phyloP scores from a whole-genome alignment of 2,329 filamentous ascomycete genomes.

The Zymoseptoria brevis region DNA sequence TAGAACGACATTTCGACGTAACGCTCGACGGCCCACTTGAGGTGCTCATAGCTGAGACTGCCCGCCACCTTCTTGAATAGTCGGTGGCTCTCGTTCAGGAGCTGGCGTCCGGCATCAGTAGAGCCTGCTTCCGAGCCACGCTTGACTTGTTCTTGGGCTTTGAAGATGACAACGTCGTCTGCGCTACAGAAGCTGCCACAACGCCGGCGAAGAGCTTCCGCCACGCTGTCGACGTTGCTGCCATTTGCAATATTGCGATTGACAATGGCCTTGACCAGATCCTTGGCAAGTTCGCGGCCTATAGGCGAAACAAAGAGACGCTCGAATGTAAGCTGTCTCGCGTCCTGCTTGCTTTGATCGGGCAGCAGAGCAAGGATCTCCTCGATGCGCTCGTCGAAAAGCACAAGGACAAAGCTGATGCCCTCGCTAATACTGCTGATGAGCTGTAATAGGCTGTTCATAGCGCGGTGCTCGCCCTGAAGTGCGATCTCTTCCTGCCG shows the following conservation, averaged over 20 bases:
- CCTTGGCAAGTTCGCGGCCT: constrained; percentile 84
- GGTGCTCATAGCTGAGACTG: constrained; percentile 65
- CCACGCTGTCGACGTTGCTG: constrained; percentile 93
- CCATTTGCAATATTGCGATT: constrained; percentile 96
- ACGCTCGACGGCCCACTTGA: constrained; percentile 68
- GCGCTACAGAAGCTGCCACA: constrained; percentile 97
- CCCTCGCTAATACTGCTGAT: constrained; percentile 90
- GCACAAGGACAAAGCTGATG: constrained; percentile 87
- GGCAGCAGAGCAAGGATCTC: constrained; percentile 77
- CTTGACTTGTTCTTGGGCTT: constrained; percentile 91
- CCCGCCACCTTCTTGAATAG: constrained; percentile 84
- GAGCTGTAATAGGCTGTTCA: constrained; percentile 76
- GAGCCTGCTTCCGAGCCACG: constrained; percentile 70
- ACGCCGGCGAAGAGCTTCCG: constrained; percentile 81
- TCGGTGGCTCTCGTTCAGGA: constrained; percentile 80
- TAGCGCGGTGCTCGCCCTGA: constrained; percentile 87
- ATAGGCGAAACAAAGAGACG: constrained; percentile 69
- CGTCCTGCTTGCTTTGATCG: constrained; percentile 58
- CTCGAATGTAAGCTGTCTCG: constrained; percentile 77
- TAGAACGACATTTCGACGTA: constrained; percentile 82
- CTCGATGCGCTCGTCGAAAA: constrained; percentile 87
- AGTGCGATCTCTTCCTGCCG: constrained; percentile 87
- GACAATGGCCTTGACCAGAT: constrained; percentile 94
- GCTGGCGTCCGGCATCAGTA: constrained; percentile 64
- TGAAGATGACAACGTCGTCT: constrained; percentile 97